Evolutionary conservation across 1,284 basidiomycete genomes (phyloP), one percentile per base, ranked within the genome.

Genomic region (Exobasidium cylindrosporum): DNA sequence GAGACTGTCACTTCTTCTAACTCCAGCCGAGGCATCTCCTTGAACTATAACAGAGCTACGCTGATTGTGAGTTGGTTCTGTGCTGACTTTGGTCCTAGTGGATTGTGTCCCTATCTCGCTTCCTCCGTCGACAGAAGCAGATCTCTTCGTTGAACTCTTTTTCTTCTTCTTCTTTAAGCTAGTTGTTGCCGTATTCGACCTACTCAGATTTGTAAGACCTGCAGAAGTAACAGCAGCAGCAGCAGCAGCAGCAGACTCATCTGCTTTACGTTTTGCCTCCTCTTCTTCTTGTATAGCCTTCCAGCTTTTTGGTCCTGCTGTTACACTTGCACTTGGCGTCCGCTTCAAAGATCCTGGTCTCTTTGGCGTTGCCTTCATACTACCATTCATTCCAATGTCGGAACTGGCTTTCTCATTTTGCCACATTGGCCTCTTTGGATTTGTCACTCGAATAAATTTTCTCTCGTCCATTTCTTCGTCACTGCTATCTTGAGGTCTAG

Each of bases 31-130:
- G 10, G 65, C 70, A 29, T 69, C 71, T 28, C 69, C 69, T 26
- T 67, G 61, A 28, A 73, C 54, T 13, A 65, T 62, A 50, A 70
- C 57, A 3, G 28, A 43, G 14, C 24, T 43, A 11, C 32, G 64
- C 57, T 65, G 23, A 17, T n/a, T n/a, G 23, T 28, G 24, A 3
- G 17, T 31, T 13, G 50, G 40, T 52, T 63, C 66, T 6, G 68
- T 59, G 14, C 24, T 50, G 10, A 31, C 23, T n/a, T 44, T 35
- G 10, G 66, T 61, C 13, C 73, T 66, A 14, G 74, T 76, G 5
- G 74, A 57, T 11, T 68, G 62, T 11, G 74, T 76, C 6, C 74
- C 74, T 11, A 76, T 65, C 65, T 76, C 74, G 55, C 74, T 76
- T 21, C 72, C 74, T n/a, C 69, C 67, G 1, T 52, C 53, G 28